phyloP scores from a whole-genome alignment of 2,329 filamentous ascomycete species.

The Colletotrichum chlorophyti region DNA sequence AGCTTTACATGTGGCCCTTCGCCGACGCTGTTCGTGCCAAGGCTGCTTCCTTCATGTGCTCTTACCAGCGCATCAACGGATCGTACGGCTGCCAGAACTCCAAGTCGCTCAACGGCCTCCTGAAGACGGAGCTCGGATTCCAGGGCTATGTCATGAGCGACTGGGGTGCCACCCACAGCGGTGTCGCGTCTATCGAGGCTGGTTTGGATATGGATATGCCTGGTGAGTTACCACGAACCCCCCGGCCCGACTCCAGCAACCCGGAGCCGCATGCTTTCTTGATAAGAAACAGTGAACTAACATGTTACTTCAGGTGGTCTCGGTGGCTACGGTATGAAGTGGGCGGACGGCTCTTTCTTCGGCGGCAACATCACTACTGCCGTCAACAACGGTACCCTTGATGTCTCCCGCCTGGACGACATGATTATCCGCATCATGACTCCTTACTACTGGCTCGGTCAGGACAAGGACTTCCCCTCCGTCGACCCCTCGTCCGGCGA shows the following conservation, averaged over 20 bases:
- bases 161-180: slow-evolving; percentile 45
- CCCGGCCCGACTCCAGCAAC: not conserved
- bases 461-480: slow-evolving; percentile 53
- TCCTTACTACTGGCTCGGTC: slow-evolving; percentile 56
- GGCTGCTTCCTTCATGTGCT: slow-evolving; percentile 49
- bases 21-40: slow-evolving; percentile 41
- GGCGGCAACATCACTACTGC: slow-evolving; percentile 52
- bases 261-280: not conserved
- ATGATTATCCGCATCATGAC: slow-evolving; percentile 62
- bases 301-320: slow-evolving; percentile 35
- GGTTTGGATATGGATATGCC: slow-evolving; percentile 62
- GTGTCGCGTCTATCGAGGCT: slow-evolving; percentile 49
- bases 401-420: slow-evolving; percentile 48
- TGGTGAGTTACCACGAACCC: slow-evolving; percentile 27
- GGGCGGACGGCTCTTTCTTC: slow-evolving; percentile 47
- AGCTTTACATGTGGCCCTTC: slow-evolving; percentile 48
- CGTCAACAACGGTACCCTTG: slow-evolving; percentile 55
- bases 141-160: slow-evolving; percentile 53
- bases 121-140: slow-evolving; percentile 59
- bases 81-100: slow-evolving; percentile 58
- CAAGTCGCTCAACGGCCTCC: slow-evolving; percentile 53
- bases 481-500: slow-evolving; percentile 52
- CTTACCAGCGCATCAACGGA: slow-evolving; percentile 53
- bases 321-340: slow-evolving; percentile 38
- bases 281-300: not conserved